phyloP scores from a whole-genome alignment of 331 rosid species.

The Quercus tomentella region DNA sequence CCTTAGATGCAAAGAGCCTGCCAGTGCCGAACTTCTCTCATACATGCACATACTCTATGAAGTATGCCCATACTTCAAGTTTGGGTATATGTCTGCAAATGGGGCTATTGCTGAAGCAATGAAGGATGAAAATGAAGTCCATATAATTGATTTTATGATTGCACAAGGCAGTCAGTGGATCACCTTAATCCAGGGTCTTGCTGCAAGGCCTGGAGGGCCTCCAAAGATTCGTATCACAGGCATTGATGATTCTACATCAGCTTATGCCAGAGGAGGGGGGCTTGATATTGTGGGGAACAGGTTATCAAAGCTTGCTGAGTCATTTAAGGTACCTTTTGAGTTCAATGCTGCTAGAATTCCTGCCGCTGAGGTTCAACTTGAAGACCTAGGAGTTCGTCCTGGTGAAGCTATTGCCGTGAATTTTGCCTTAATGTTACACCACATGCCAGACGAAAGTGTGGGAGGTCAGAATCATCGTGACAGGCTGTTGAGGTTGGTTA shows the following conservation, averaged over 20 bases:
- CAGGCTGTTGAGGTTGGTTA: slow-evolving; percentile 55
- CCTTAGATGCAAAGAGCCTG: slow-evolving; percentile 80
- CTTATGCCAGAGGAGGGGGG: slow-evolving; percentile 82
- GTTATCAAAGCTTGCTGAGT: slow-evolving; percentile 49
- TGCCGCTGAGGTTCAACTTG: slow-evolving; percentile 46
- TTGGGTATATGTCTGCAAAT: slow-evolving; percentile 87
- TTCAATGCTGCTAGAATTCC: slow-evolving; percentile 46
- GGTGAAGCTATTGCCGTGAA: slow-evolving; percentile 82
- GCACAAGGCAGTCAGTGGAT: slow-evolving; percentile 84
- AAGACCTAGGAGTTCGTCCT: slow-evolving; percentile 51
- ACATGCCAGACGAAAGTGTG: slow-evolving; percentile 75
- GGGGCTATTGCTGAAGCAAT: slow-evolving; percentile 87
- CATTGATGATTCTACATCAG: slow-evolving; percentile 65
- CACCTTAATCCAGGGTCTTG: slow-evolving; percentile 69
- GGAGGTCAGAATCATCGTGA: slow-evolving; percentile 59
- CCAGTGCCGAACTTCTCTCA: slow-evolving; percentile 63
- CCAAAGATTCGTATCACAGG: slow-evolving; percentile 72
- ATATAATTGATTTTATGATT: slow-evolving; percentile 85
- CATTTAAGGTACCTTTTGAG: slow-evolving; percentile 62
- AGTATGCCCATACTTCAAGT: slow-evolving; percentile 75
- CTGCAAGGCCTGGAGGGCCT: slow-evolving; percentile 68
- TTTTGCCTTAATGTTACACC: slow-evolving; percentile 75
- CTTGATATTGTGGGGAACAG: slow-evolving; percentile 60
- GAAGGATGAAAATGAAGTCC: slow-evolving; percentile 58
- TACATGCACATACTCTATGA: slow-evolving; percentile 80